phyloP scores from a whole-genome alignment of 1,284 basidiomycete genomes.

The Cutaneotrichosporon sp. region DNA sequence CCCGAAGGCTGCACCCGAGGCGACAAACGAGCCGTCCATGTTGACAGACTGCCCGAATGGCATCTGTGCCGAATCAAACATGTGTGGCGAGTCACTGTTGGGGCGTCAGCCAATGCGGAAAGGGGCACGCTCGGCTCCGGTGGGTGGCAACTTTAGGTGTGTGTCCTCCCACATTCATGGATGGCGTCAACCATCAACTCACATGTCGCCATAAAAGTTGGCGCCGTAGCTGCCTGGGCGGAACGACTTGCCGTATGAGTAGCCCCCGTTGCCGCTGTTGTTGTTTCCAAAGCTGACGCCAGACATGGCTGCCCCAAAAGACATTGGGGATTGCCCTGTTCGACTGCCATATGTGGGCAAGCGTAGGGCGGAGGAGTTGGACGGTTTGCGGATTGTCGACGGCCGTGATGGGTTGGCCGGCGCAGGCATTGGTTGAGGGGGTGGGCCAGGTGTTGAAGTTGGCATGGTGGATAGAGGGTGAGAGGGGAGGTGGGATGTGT shows the following conservation, averaged over 20 bases:
- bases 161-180: too few relatives aligned
- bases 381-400: conserved; percentile 14
- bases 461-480: neutral
- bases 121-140: conserved; percentile 4
- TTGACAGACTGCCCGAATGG: conserved; percentile 41
- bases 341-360: conserved; percentile 5
- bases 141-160: neutral
- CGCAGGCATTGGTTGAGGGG: conserved; percentile 18
- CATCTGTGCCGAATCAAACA: conserved; percentile 31
- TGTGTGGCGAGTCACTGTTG: conserved; percentile 29
- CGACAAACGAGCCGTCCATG: conserved; percentile 42
- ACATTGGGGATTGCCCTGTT: conserved; percentile 37
- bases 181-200: conserved; percentile 15
- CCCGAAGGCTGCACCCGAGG: conserved; percentile 32
- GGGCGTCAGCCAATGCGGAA: neutral
- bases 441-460: conserved; percentile 3
- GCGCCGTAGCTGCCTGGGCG: conserved; percentile 31
- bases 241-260: conserved; percentile 23
- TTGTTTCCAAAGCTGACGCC: conserved; percentile 43
- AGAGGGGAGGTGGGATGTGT: neutral
- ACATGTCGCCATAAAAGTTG: conserved; percentile 42
- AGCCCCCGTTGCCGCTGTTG: conserved; percentile 16
- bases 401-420: conserved; percentile 19
- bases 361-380: conserved; percentile 11
- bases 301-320: conserved; percentile 42